Conservation (phyloP, 1,284 basidiomycete genomes). For the Heterobasidion occidentale region DNA sequence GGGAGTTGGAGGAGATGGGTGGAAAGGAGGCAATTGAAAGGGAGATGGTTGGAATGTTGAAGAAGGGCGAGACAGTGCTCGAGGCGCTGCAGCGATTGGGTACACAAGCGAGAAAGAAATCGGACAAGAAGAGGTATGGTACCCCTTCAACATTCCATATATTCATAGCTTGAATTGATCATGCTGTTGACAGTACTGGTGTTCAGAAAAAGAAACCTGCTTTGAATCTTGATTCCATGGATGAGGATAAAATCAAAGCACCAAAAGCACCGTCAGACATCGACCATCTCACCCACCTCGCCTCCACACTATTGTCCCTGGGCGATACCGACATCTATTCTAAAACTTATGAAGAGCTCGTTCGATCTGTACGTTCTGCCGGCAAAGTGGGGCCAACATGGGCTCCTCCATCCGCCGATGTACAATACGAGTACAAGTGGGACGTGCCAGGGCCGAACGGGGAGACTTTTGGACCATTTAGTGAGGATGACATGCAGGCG, state of each 20-base stretch:
- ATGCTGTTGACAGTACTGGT: constrained; percentile 18
- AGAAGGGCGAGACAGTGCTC: constrained; percentile 86
- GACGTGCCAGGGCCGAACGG: constrained; percentile 40
- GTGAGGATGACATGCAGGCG: constrained; percentile 63
- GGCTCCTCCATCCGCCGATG: constrained; percentile 70
- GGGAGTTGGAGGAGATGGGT: constrained; percentile 52
- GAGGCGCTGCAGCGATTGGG: constrained; percentile 88
- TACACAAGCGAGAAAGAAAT: constrained; percentile 44
- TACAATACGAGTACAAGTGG: constrained; percentile 78
- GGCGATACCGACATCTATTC: constrained; percentile 81
- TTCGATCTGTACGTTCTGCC: constrained; percentile 63
- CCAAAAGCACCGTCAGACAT: constrained; percentile 43
- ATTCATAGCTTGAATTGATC: neutral
- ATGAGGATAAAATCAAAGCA: constrained; percentile 35
- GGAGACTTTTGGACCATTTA: constrained; percentile 69
- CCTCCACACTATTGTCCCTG: constrained; percentile 75
- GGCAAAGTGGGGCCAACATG: constrained; percentile 63
- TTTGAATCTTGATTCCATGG: constrained; percentile 29
- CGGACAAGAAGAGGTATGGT: constrained; percentile 32
- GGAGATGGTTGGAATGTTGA: constrained; percentile 65
- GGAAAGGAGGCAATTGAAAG: constrained; percentile 65
- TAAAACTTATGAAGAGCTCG: constrained; percentile 75
- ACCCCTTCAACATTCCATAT: no score
- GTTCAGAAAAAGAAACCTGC: constrained; percentile 25
- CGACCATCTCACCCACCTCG: constrained; percentile 72